A percentile compares a stretch with the other conserved stretches of the same genome.
These are phyloP conservation scores for Aureobasidium sp. DNA, from an alignment of 2,329 filamentous ascomycete species.

Conservation along the genomic window DNA sequence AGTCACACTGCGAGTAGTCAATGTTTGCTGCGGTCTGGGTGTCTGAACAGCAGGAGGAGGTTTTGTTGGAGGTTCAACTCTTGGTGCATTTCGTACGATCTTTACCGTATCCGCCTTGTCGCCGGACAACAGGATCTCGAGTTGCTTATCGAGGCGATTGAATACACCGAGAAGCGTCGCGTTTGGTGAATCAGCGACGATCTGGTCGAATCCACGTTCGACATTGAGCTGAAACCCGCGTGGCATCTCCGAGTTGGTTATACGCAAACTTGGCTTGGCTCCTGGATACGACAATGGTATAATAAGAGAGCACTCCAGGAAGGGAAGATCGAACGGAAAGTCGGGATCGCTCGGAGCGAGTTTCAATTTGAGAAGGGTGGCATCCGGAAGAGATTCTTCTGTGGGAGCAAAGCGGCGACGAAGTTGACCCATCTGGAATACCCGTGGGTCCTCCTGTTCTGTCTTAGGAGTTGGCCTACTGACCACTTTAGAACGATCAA, in stretches of 20 bases:
- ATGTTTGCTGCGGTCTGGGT: neutral
- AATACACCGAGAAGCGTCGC: conserved; percentile 59
- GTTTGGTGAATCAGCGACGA: conserved; percentile 49
- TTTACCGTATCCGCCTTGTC: conserved; percentile 68
- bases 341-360: conserved; percentile 72
- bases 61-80: neutral
- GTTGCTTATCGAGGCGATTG: conserved; percentile 63
- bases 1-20: neutral
- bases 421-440: conserved; percentile 69
- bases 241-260: conserved; percentile 64
- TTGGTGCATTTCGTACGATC: conserved; percentile 49
- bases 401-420: conserved; percentile 56
- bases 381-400: conserved; percentile 41
- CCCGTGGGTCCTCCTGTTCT: conserved; percentile 60
- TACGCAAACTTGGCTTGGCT: conserved; percentile 50
- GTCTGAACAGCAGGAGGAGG: neutral
- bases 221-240: conserved; percentile 69
- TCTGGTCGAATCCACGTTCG: conserved; percentile 62
- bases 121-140: conserved; percentile 63
- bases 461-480: conserved; percentile 58
- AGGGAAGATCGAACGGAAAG: conserved; percentile 69
- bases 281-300: conserved; percentile 60
- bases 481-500: conserved; percentile 46
- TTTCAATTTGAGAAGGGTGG: conserved; percentile 55
- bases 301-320: conserved; percentile 59